These are phyloP conservation scores for Schizosaccharomyces cryophilus DNA, from an alignment of 805 yeast genomes.

Conservation along the genomic window DNA sequence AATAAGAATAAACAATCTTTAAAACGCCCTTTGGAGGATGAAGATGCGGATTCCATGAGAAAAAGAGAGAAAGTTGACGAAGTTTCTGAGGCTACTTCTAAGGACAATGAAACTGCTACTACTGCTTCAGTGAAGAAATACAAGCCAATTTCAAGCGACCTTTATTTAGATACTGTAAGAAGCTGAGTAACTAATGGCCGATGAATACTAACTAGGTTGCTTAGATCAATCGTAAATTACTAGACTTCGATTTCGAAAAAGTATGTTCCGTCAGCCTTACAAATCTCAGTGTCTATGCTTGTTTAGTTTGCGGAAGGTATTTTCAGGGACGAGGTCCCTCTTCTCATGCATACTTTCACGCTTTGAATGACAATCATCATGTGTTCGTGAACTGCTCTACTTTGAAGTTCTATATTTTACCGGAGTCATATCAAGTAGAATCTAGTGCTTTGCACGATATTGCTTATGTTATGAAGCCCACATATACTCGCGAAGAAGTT, in stretches of 20 bases:
- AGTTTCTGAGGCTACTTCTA: neutral
- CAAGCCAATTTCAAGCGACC: neutral
- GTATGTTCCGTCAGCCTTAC: conserved; percentile 40
- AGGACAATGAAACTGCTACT: neutral
- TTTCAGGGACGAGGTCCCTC: conserved; percentile 32
- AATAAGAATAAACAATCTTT: neutral
- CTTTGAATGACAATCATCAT: conserved; percentile 38
- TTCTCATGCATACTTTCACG: conserved; percentile 47
- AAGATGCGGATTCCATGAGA: neutral
- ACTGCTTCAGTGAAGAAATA: neutral
- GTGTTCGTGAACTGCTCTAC: conserved; percentile 32
- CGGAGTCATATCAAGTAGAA: conserved; percentile 29
- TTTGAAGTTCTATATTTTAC: conserved; percentile 30
- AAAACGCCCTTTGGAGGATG: neutral
- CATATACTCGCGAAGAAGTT: conserved; percentile 18
- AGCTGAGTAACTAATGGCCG: neutral
- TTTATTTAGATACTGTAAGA: conserved; percentile 1
- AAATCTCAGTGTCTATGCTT: conserved; percentile 38
- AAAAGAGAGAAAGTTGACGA: neutral
- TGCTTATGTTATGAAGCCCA: conserved; percentile 27
- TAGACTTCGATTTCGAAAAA: conserved; percentile 50
- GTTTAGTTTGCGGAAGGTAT: conserved; percentile 51
- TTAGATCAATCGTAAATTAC: conserved; percentile 5
- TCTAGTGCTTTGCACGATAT: conserved; percentile 26
- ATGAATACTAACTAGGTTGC: neutral